phyloP scores from a whole-genome alignment of 768 basidiomycete species.

The Ephemerocybe angulata region DNA sequence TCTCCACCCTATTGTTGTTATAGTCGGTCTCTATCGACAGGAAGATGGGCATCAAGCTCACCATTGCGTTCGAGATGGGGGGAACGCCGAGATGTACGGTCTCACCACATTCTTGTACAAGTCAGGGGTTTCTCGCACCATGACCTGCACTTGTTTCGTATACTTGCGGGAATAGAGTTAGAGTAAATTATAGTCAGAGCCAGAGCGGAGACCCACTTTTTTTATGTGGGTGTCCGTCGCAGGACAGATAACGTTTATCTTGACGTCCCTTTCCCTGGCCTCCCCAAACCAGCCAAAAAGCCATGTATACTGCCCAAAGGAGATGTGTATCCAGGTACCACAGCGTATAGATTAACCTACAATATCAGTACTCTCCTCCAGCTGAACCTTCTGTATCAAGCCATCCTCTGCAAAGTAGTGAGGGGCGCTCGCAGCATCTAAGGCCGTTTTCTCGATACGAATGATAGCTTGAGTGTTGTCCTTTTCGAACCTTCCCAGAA shows the following conservation, averaged over 20 bases:
- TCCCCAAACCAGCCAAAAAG: conserved; percentile 63
- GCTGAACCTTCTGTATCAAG: conserved; percentile 39
- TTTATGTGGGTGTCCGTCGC: conserved; percentile 87
- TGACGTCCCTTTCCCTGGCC: conserved; percentile 56
- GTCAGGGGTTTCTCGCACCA: conserved; percentile 82
- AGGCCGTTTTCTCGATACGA: conserved; percentile 73
- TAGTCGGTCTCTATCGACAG: neutral
- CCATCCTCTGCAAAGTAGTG: conserved; percentile 35
- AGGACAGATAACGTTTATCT: conserved; percentile 82
- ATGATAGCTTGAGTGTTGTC: conserved; percentile 50
- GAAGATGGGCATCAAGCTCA: conserved; percentile 22
- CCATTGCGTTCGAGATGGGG: conserved; percentile 79
- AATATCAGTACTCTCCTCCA: conserved; percentile 65
- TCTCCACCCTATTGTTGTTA: conserved; percentile 62
- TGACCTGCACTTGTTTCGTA: conserved; percentile 61
- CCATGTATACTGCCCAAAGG: conserved; percentile 68
- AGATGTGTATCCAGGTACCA: conserved; percentile 1
- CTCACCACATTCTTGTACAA: conserved; percentile 67
- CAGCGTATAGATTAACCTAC: conserved; percentile 33
- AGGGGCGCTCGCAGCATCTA: conserved; percentile 41
- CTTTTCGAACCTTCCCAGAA: conserved; percentile 63
- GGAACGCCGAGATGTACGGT: conserved; percentile 78
- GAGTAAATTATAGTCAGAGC: neutral
- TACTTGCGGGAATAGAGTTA: conserved; percentile 46
- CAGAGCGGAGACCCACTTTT: conserved; percentile 46